Percentiles rank a stretch among this genome's conserved stretches.
phyloP scores from a whole-genome alignment of 352 stramenopile genomes.

The Globisporangium orthogonon region DNA sequence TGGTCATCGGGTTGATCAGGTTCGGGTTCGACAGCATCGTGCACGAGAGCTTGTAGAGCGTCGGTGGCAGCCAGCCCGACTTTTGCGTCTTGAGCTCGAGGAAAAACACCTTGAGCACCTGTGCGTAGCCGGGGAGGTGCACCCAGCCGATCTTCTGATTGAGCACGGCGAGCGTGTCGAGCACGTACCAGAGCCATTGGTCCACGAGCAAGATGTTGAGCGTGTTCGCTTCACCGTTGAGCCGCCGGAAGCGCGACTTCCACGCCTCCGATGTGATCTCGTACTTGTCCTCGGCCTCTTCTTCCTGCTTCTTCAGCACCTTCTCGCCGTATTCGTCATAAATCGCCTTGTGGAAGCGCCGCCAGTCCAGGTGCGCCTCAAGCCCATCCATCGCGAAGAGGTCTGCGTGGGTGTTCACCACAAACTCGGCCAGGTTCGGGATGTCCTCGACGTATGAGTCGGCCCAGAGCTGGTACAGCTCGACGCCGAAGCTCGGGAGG shows the following conservation, averaged over 20 bases:
- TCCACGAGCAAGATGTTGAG: conserved; percentile 86
- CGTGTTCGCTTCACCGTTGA: conserved; percentile 80
- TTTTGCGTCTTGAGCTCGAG: conserved; percentile 87
- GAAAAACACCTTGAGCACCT: conserved; percentile 88
- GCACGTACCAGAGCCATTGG: conserved; percentile 87
- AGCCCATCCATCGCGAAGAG: conserved; percentile 87
- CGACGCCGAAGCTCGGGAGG: conserved; percentile 80
- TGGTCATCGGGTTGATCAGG: conserved; percentile 89
- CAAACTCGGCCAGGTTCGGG: conserved; percentile 73
- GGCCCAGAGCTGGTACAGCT: conserved; percentile 84
- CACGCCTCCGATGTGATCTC: conserved; percentile 80
- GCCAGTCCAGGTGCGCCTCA: conserved; percentile 84
- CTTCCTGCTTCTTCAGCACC: conserved; percentile 77
- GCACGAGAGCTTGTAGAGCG: conserved; percentile 86
- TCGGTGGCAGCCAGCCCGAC: conserved; percentile 78
- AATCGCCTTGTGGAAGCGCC: conserved; percentile 85
- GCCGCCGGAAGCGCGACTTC: conserved; percentile 74
- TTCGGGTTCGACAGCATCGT: conserved; percentile 86
- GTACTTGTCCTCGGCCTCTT: conserved; percentile 88
- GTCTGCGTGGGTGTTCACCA: conserved; percentile 76
- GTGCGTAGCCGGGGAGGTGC: conserved; percentile 77
- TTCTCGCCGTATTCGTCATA: conserved; percentile 87
- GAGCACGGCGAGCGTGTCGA: conserved; percentile 83
- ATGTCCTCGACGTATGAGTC: conserved; percentile 80
- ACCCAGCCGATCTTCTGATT: conserved; percentile 88